These are phyloP conservation scores for Blastobotrys elegans DNA, from an alignment of 1,139 yeast genomes.

Conservation along the genomic window DNA sequence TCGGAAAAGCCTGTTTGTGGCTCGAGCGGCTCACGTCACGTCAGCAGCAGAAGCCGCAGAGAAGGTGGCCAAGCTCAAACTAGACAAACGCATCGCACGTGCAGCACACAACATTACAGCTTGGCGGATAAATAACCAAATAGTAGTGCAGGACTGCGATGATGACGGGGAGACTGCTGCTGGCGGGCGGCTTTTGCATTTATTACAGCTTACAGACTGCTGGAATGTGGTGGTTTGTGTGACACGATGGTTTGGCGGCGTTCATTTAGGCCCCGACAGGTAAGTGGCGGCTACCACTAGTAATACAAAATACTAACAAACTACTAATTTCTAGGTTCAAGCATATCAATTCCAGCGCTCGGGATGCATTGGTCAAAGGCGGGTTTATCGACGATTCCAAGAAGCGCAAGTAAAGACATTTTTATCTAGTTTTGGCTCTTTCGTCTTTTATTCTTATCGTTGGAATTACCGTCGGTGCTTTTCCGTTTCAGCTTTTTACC, in stretches of 20 bases:
- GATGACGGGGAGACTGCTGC: slow-evolving; percentile 99
- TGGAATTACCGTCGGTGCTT: slow-evolving; percentile 1
- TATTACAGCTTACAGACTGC: slow-evolving; percentile 67
- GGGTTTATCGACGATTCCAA: slow-evolving; percentile 40
- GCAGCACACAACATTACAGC: slow-evolving; percentile 83
- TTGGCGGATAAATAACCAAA: slow-evolving; percentile 62
- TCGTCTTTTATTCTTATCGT: slow-evolving; percentile 3
- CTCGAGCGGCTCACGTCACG: slow-evolving; percentile 57
- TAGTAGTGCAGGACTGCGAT: slow-evolving; percentile 75
- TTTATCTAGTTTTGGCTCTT: neutral
- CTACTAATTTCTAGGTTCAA: slow-evolving; percentile 52
- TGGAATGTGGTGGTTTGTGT: slow-evolving; percentile 87
- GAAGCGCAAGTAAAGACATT: slow-evolving; percentile 9
- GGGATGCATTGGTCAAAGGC: slow-evolving; percentile 74
- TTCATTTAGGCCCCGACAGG: slow-evolving; percentile 80
- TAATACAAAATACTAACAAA: neutral
- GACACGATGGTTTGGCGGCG: slow-evolving; percentile 92
- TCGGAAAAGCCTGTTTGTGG: slow-evolving; percentile 82
- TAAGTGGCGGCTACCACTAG: slow-evolving; percentile 12
- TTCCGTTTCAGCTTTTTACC: slow-evolving; percentile 1
- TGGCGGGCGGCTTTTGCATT: slow-evolving; percentile 79
- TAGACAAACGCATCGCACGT: slow-evolving; percentile 60
- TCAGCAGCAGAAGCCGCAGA: slow-evolving; percentile 61
- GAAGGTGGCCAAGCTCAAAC: slow-evolving; percentile 47
- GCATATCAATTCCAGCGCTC: slow-evolving; percentile 83